Evolutionary conservation across 2,329 filamentous ascomycete genomes (phyloP), one percentile per base, ranked within the genome.

Genomic region (Colletotrichum eremochloae): DNA sequence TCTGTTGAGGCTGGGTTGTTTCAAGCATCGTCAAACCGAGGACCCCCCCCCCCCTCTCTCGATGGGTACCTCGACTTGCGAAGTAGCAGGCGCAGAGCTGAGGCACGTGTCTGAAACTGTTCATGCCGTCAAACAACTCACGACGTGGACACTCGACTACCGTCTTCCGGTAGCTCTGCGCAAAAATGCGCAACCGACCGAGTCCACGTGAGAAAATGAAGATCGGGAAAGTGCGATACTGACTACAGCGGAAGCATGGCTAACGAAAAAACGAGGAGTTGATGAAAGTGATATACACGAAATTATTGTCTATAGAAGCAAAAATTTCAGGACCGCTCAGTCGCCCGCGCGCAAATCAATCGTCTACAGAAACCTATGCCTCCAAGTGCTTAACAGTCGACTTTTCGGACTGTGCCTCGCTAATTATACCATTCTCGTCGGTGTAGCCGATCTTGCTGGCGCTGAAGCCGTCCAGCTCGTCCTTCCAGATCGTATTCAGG

Each of bases 401-500:
- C 70, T 72, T 72, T 8, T 70, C 64, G 12, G 46, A 18, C 5
- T 4, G 20, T 4, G 15, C 9, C 61, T 72, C 67, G 31, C 67
- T 67, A 24, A 71, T 72, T n/a, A 66, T 52, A 4, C 70, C 70
- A 15, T 62, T 56, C 55, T 66, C 61, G 57, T 72, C 61, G 6
- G 56, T 62, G 44, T 72, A 61, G 38, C 65, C 72, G 24, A 74
- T 72, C 57, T 70, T 63, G 55, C 64, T 70, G 12, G 42, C 65
- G 62, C 72, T 68, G 70, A 64, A 72, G 33, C 70, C 62, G 36
- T 70, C 69, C 42, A 70, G 53, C 65, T 74, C 72, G 24, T 56
- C 48, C 64, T 61, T 74, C 65, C 66, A 74, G 20, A 69, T 20
- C 4, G 70, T 73, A 80, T 94, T 94, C 72, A 91, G 89, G 14